phyloP scores from a whole-genome alignment of 139 green algal species.

The Monoraphidium neglectum region DNA sequence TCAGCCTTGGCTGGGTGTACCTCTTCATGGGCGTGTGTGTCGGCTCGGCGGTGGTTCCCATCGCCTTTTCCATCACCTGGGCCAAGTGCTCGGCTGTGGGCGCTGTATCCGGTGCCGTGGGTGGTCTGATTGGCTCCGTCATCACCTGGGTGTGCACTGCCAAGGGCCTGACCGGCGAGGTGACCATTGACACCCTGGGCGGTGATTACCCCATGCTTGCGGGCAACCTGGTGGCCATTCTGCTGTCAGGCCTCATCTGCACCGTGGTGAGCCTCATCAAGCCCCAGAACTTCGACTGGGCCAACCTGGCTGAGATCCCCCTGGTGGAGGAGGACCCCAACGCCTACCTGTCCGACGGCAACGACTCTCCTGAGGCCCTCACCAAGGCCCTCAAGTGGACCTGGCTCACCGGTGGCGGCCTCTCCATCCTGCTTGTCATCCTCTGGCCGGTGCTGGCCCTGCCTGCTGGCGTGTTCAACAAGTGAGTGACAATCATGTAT shows the following conservation, averaged over 20 bases:
- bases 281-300: constrained; percentile 57
- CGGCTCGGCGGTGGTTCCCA: constrained; percentile 84
- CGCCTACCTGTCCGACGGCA: constrained; percentile 9
- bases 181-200: constrained; percentile 59
- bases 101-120: constrained; percentile 72
- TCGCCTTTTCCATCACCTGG: constrained; percentile 77
- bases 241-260: constrained; percentile 70
- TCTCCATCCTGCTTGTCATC: constrained; percentile 69
- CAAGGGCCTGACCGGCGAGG: constrained; percentile 37
- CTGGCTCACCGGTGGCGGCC: constrained; percentile 44
- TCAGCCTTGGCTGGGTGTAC: constrained; percentile 84
- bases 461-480: constrained; percentile 64
- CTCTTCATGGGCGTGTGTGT: constrained; percentile 88
- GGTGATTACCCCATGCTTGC: constrained; percentile 87
- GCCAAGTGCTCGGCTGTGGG: constrained; percentile 64
- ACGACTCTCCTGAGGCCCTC: constrained; percentile 35
- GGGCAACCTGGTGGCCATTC: constrained; percentile 83
- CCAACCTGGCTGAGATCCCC: constrained; percentile 24
- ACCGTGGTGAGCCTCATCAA: constrained; percentile 57
- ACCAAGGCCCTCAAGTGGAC: constrained; percentile 31
- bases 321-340: constrained; percentile 38
- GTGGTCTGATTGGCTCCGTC: constrained; percentile 53
- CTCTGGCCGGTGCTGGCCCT: constrained; percentile 69
- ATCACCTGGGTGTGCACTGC: constrained; percentile 56
- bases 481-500: no score